These are phyloP conservation scores for Hysterangium stoloniferum DNA, from an alignment of 768 basidiomycete genomes.

Conservation along the genomic window DNA sequence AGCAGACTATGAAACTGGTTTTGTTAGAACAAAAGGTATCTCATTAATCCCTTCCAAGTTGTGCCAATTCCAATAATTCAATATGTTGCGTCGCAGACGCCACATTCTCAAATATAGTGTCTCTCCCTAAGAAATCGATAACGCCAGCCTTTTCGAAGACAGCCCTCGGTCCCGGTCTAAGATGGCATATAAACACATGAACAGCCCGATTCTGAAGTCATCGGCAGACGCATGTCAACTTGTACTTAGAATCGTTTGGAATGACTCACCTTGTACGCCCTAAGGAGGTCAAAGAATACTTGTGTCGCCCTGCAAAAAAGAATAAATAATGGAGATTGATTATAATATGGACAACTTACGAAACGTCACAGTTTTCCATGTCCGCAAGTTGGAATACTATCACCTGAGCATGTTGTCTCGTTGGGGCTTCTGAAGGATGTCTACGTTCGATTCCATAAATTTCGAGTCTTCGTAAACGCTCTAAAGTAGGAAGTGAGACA, in stretches of 20 bases:
- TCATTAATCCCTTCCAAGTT: too few relatives aligned
- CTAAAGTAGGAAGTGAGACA: conserved; percentile 28
- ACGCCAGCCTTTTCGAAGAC: conserved; percentile 46
- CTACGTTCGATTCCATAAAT: conserved; percentile 71
- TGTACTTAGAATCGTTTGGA: neutral
- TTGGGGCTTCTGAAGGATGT: conserved; percentile 86
- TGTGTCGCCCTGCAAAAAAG: conserved; percentile 62
- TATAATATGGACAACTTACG: conserved; percentile 41
- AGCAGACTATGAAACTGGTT: too few relatives aligned
- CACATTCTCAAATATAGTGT: conserved; percentile 37
- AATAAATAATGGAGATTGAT: too few relatives aligned
- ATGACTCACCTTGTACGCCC: conserved; percentile 58
- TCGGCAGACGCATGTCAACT: neutral
- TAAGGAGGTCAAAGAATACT: conserved; percentile 71
- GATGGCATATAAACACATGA: conserved; percentile 45
- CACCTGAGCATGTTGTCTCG: conserved; percentile 62
- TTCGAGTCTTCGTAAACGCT: conserved; percentile 76
- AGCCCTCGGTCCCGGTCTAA: conserved; percentile 31
- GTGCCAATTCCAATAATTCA: conserved; percentile 17
- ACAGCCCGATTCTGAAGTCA: conserved; percentile 38
- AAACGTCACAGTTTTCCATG: conserved; percentile 85
- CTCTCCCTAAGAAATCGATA: conserved; percentile 37
- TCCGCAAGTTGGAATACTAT: conserved; percentile 93
- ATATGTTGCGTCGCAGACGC: conserved; percentile 33
- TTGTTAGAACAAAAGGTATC: too few relatives aligned